Base-by-base conservation (phyloP, 768 basidiomycete genomes). In the Boletellus emodensis region DNA sequence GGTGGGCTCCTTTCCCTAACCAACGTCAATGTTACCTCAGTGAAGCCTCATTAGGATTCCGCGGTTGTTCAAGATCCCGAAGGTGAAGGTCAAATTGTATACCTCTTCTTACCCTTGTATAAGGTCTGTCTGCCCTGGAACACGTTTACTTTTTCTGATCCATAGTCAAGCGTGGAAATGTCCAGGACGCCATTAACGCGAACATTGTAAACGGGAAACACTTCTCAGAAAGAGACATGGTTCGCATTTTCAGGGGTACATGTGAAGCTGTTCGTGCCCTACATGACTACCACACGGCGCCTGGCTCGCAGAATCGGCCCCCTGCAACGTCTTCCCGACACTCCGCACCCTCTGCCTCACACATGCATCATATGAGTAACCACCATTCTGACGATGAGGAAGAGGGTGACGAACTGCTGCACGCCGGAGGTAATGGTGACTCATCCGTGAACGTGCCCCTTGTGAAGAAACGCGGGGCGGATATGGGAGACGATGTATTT, bases 211-310 rank as follows among this genome's bases (percentile, higher is more conserved):
- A 91, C 55, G 82, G 84, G 24, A 82, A 84, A 37, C 84, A 84
- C 50, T 91, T 93, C 65, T 79, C 92, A 1, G 96, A 99, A 69
- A 80, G 80, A 57, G 87, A 93, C 43, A 90, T 98, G 75, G 75
- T 97, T 33, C 79, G 80, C 40, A 77, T 95, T 34, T 98, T 99
- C 78, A 89, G 84, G 57, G 95, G 95, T 9, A 92, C 95, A 10
- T 98, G 95, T 69, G 81, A 89, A 53, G 96, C 93, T 44, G 83
- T 99, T 20, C 83, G 87, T 33, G 94, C 95, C 1, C 93, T 99
- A 90, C 96, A 99, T 67, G 81, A 82, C 53, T 92, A 92, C 67
- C 82, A 80, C 37, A 80, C 85, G 1, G 74, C 79, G 32, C 53
- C 61, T 46, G 60, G 57, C 12, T 48, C 57, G 18, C 57, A 65